These are phyloP conservation scores for Viridothelium virens DNA, from an alignment of 495 filamentous ascomycete genomes.

Conservation along the genomic window DNA sequence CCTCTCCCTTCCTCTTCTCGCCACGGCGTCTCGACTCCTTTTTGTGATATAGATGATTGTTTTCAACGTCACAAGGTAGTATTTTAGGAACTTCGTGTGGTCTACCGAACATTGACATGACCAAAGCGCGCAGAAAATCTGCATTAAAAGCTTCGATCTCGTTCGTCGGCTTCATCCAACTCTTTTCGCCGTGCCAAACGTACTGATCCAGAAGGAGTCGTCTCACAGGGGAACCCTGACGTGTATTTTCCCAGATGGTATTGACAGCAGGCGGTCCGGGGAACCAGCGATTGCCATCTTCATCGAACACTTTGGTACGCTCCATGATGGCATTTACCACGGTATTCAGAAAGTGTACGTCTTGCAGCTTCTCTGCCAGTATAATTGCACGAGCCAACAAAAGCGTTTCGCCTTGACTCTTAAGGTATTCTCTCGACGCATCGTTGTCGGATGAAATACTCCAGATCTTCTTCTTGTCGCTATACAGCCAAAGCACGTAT, in stretches of 20 bases:
- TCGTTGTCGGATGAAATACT: not conserved
- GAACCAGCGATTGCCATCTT: not conserved
- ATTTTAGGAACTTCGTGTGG: too few species aligned
- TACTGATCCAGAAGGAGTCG: conserved; percentile 12
- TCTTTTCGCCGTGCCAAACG: not conserved
- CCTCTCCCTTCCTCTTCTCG: too few species aligned
- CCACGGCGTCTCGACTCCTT: too few species aligned
- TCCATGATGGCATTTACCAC: conserved; percentile 17
- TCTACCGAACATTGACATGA: too few species aligned
- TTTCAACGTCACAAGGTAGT: too few species aligned
- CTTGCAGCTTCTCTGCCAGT: conserved; percentile 18
- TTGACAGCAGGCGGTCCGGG: not conserved
- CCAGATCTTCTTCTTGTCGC: conserved; percentile 6
- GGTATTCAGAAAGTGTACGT: conserved; percentile 15
- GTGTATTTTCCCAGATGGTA: conserved; percentile 11
- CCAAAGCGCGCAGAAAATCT: too few species aligned
- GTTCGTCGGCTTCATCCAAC: too few species aligned
- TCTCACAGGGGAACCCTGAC: conserved; percentile 8
- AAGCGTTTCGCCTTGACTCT: not conserved
- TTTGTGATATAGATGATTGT: too few species aligned
- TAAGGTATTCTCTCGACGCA: not conserved
- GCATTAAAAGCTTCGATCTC: too few species aligned
- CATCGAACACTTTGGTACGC: not conserved
- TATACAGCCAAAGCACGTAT: conserved; percentile 22
- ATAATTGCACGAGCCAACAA: not conserved